Percentiles rank a stretch among this genome's conserved stretches.
phyloP scores from a whole-genome alignment of 352 stramenopile genomes.

The Plasmopara halstedii region DNA sequence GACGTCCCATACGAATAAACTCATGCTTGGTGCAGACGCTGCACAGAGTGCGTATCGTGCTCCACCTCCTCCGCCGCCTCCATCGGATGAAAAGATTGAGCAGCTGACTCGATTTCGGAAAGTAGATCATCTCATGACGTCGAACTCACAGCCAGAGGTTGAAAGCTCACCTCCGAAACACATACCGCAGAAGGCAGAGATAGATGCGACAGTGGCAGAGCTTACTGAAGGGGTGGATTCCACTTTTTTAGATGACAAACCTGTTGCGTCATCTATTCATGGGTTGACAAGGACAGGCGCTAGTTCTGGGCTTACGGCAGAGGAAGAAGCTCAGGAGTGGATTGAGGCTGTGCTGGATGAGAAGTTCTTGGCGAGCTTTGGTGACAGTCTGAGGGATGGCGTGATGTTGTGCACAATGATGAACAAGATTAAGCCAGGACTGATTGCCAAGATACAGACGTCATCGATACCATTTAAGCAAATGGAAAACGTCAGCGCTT shows the following conservation, averaged over 20 bases:
- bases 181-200: slow-evolving; percentile 23
- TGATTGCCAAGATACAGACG: slow-evolving; percentile 51
- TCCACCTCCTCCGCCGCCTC: slow-evolving; percentile 54
- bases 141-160: slow-evolving; percentile 17
- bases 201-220: slow-evolving; percentile 35
- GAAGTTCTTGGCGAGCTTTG: slow-evolving; percentile 61
- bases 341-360: slow-evolving; percentile 70
- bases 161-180: slow-evolving; percentile 18
- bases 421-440: slow-evolving; percentile 62
- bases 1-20: slow-evolving; percentile 42
- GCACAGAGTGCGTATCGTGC: slow-evolving; percentile 42
- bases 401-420: slow-evolving; percentile 69
- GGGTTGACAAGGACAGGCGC: slow-evolving; percentile 34
- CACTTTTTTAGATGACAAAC: slow-evolving; percentile 22
- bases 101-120: slow-evolving; percentile 52
- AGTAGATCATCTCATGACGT: slow-evolving; percentile 21
- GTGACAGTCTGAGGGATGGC: slow-evolving; percentile 70
- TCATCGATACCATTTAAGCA: slow-evolving; percentile 83
- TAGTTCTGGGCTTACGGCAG: slow-evolving; percentile 22
- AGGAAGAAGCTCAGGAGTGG: slow-evolving; percentile 70
- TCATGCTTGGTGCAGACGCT: slow-evolving; percentile 73
- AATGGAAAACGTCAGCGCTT: slow-evolving; percentile 87
- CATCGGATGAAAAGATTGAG: slow-evolving; percentile 66
- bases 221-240: slow-evolving; percentile 39
- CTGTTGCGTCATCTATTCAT: slow-evolving; percentile 25